These are phyloP conservation scores for Luvunga scandens DNA, from an alignment of 345 rosid species.

Conservation along the genomic window DNA sequence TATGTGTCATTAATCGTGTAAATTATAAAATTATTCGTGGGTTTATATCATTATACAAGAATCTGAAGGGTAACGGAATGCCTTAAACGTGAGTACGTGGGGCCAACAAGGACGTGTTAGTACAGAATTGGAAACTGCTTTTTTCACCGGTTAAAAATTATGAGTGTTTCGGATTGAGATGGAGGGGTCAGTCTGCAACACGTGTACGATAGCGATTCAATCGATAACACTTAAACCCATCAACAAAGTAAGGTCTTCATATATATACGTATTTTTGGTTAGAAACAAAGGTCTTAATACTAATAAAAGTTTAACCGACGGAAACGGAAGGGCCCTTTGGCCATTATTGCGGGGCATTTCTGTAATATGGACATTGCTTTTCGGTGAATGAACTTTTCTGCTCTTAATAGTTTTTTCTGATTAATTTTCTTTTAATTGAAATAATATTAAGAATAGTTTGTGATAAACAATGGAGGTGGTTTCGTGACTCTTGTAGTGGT, in stretches of 20 bases:
- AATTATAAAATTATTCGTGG: too few species aligned
- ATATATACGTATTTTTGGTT: too few species aligned
- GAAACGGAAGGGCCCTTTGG: not conserved
- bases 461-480: not conserved
- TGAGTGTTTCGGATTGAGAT: not conserved
- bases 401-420: too few species aligned
- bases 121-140: not conserved
- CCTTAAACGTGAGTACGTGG: not conserved
- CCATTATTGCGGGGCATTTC: not conserved
- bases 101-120: not conserved
- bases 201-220: constrained; percentile 2
- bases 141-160: not conserved
- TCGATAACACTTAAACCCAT: not conserved
- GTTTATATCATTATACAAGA: too few species aligned
- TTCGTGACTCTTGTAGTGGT: not conserved
- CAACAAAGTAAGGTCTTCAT: not conserved
- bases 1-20: too few species aligned
- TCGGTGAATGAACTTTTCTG: not conserved
- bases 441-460: too few species aligned
- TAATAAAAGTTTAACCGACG: not conserved
- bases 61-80: too few species aligned
- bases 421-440: too few species aligned
- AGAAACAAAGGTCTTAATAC: too few species aligned
- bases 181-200: not conserved
- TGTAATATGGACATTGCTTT: not conserved